A percentile compares a stretch with the other conserved stretches of the same genome.
These are phyloP conservation scores for Alternaria viburni DNA, from an alignment of 2,329 filamentous ascomycete genomes.

Conservation along the genomic window DNA sequence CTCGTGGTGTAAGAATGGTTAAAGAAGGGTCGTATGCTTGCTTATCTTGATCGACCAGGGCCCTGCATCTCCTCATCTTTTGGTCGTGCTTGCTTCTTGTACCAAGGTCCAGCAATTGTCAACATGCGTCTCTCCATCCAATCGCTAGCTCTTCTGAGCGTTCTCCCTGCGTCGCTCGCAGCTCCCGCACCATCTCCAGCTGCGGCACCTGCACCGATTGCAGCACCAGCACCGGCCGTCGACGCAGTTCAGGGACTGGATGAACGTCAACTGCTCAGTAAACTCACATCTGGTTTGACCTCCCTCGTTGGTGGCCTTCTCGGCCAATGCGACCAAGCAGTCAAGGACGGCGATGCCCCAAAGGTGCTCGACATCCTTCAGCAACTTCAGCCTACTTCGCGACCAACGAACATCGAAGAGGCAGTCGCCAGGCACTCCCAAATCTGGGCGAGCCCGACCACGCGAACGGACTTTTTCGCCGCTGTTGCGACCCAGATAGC, in stretches of 20 bases:
- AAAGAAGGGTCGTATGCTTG: neutral
- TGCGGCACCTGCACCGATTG: neutral
- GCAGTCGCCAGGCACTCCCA: constrained; percentile 11
- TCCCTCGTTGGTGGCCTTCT: constrained; percentile 16
- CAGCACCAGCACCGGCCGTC: neutral
- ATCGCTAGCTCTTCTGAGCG: constrained; percentile 17
- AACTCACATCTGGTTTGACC: neutral
- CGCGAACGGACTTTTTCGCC: constrained; percentile 21
- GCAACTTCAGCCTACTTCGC: constrained; percentile 18
- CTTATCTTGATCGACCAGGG: neutral
- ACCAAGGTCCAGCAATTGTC: neutral
- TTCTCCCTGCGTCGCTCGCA: constrained; percentile 14
- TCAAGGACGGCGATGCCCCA: constrained; percentile 16
- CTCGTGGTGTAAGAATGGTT: constrained; percentile 1
- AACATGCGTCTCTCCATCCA: constrained; percentile 15
- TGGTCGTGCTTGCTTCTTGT: neutral
- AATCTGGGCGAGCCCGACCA: constrained; percentile 25
- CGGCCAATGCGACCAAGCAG: constrained; percentile 17
- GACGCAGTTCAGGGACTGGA: constrained; percentile 3
- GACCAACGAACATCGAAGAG: constrained; percentile 23
- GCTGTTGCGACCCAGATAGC: constrained; percentile 31
- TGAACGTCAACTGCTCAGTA: constrained; percentile 19
- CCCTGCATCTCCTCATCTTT: neutral
- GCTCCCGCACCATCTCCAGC: constrained; percentile 7
- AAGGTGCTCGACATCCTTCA: constrained; percentile 20